Evolutionary conservation across 1,284 basidiomycete species (phyloP).

Genomic region (Uromyces viciae-fabae): DNA sequence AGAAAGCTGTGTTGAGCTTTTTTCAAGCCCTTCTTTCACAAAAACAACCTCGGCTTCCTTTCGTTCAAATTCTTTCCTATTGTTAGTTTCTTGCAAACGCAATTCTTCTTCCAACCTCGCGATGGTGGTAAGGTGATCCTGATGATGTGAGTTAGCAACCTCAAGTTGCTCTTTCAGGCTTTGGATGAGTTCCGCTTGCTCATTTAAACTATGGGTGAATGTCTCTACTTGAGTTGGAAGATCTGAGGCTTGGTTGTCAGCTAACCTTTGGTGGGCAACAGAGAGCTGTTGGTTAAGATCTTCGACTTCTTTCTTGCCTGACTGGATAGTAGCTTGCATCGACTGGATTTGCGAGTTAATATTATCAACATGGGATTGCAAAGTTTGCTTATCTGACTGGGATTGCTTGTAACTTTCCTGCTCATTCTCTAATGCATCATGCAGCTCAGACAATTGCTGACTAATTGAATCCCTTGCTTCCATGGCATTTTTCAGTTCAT

Average conservation of each 20-base stretch:
- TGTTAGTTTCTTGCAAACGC: not conserved
- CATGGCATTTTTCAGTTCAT: not conserved
- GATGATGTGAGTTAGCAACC: not conserved
- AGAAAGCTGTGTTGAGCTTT: not conserved
- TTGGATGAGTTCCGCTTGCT: not conserved
- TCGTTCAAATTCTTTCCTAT: not conserved
- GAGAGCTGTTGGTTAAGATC: conserved; percentile 14
- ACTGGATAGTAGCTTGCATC: not conserved
- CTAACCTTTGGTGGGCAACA: not conserved
- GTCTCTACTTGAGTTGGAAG: not conserved
- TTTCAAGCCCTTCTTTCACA: not conserved
- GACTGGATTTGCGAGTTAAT: not conserved
- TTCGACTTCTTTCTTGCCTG: not conserved
- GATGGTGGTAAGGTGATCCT: conserved; percentile 4
- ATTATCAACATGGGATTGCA: not conserved
- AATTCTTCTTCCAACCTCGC: not conserved
- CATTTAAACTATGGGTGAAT: not conserved
- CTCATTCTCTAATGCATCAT: too few species aligned
- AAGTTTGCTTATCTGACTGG: too few species aligned
- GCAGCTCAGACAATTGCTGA: not conserved
- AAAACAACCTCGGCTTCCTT: not conserved
- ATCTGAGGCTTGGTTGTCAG: not conserved
- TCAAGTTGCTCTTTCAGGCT: not conserved
- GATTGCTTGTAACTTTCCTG: too few species aligned
- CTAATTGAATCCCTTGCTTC: not conserved